A percentile compares a stretch with the other conserved stretches of the same genome.
Evolutionary conservation across 2,329 filamentous ascomycete species (phyloP).

Genomic region (Neofusicoccum ribis): DNA sequence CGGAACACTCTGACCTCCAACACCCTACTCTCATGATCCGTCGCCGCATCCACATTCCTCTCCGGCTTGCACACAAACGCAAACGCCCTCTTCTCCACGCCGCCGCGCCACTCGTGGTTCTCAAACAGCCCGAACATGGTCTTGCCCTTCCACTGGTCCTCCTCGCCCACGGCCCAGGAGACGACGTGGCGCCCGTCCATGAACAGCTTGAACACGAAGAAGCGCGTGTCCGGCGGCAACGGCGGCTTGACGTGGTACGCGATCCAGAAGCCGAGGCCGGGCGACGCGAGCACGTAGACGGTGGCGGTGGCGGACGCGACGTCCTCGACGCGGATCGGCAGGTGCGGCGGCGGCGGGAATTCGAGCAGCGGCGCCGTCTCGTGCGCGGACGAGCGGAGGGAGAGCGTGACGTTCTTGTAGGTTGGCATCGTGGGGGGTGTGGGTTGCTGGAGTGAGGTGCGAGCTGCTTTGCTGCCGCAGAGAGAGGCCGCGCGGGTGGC

Average conservation of each 20-base stretch:
- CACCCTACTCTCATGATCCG: slow-evolving; percentile 29
- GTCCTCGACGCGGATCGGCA: slow-evolving; percentile 1
- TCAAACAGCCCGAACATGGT: slow-evolving; percentile 48
- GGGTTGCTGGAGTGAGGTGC: no score
- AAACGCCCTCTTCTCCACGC: slow-evolving; percentile 44
- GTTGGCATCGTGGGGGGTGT: slow-evolving; percentile 7
- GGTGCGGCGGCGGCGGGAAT: slow-evolving; percentile 9
- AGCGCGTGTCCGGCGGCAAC: slow-evolving; percentile 1
- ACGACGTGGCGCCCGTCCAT: slow-evolving; percentile 41
- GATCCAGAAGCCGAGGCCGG: slow-evolving; percentile 14
- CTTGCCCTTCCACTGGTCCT: slow-evolving; percentile 46
- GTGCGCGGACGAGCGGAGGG: slow-evolving; percentile 1
- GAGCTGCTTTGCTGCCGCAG: no score
- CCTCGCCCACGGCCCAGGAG: slow-evolving; percentile 46
- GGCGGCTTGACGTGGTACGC: slow-evolving; percentile 19
- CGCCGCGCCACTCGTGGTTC: slow-evolving; percentile 29
- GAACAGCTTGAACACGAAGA: slow-evolving; percentile 50
- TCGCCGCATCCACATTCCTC: slow-evolving; percentile 18
- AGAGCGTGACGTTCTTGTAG: slow-evolving; percentile 15
- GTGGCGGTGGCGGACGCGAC: background rate
- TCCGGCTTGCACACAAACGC: slow-evolving; percentile 34
- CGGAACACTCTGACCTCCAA: slow-evolving; percentile 47
- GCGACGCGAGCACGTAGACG: slow-evolving; percentile 12
- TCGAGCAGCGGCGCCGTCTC: slow-evolving; percentile 13
- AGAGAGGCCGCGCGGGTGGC: no score